A percentile compares a stretch with the other conserved stretches of the same genome.
Conservation (phyloP, 371 early-diverging fungal species). For the Mucor irregularis region DNA sequence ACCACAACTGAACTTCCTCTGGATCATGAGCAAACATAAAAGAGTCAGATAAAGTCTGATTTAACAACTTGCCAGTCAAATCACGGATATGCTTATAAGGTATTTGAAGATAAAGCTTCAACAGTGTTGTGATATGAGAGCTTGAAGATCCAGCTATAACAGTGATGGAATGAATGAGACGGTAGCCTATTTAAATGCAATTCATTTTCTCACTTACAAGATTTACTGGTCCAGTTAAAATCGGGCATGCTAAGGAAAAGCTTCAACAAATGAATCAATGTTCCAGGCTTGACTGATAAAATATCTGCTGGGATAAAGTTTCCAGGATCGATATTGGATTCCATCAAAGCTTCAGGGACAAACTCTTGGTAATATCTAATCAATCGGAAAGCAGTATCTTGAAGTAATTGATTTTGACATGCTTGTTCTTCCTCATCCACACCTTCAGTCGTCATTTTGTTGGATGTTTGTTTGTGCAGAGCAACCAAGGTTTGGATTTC, state of each 20-base stretch:
- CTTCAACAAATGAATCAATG: slow-evolving; percentile 61
- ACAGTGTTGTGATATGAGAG: slow-evolving; percentile 61
- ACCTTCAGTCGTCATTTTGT: slow-evolving; percentile 22
- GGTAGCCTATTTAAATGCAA: not conserved
- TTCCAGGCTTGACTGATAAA: slow-evolving; percentile 50
- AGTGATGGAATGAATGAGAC: not conserved
- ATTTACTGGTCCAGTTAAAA: slow-evolving; percentile 68
- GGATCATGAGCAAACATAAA: slow-evolving; percentile 67
- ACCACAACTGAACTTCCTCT: slow-evolving; percentile 63
- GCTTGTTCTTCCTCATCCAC: slow-evolving; percentile 20
- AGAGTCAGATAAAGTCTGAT: slow-evolving; percentile 57
- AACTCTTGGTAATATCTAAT: slow-evolving; percentile 70
- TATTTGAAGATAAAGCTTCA: slow-evolving; percentile 59
- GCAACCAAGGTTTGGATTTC: slow-evolving; percentile 70
- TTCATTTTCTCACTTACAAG: slow-evolving; percentile 38
- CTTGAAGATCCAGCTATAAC: slow-evolving; percentile 45
- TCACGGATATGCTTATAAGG: slow-evolving; percentile 50
- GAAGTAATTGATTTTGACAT: slow-evolving; percentile 51
- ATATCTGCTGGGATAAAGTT: slow-evolving; percentile 76
- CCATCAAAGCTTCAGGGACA: slow-evolving; percentile 66
- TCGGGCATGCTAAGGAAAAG: slow-evolving; percentile 60
- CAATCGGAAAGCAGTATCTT: slow-evolving; percentile 58
- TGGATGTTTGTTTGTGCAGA: slow-evolving; percentile 44
- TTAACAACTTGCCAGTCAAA: slow-evolving; percentile 49
- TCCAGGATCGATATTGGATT: slow-evolving; percentile 72